phyloP scores from a whole-genome alignment of 768 basidiomycete species.

The Macrolepiota albuminosa region DNA sequence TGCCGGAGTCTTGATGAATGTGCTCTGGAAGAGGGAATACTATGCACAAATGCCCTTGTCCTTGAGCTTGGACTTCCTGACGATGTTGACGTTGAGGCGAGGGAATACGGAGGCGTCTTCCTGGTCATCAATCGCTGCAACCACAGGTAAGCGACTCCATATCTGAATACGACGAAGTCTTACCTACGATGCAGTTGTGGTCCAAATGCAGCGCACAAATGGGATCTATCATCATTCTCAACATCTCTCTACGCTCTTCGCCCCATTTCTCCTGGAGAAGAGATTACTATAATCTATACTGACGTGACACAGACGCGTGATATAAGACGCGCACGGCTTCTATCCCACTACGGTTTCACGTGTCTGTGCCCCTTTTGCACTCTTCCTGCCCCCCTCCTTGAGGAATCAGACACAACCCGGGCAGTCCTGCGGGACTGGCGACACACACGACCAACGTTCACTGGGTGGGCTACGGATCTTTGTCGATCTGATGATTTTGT shows the following conservation, averaged over 20 bases:
- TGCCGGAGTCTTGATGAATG: constrained; percentile 25
- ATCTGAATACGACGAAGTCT: not conserved
- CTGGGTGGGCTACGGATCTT: constrained; percentile 38
- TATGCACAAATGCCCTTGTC: constrained; percentile 36
- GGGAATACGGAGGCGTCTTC: constrained; percentile 39
- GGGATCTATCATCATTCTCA: constrained; percentile 34
- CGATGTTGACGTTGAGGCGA: constrained; percentile 15
- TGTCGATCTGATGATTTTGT: constrained; percentile 35
- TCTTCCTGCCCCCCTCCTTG: constrained; percentile 12
- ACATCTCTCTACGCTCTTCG: constrained; percentile 37
- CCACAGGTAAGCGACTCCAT: constrained; percentile 29
- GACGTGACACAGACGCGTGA: constrained; percentile 32
- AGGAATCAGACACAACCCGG: constrained; percentile 10
- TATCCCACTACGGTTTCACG: constrained; percentile 34
- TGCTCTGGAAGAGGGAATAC: constrained; percentile 34
- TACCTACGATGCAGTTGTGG: constrained; percentile 29
- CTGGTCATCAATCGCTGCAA: constrained; percentile 38
- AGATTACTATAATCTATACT: constrained; percentile 42
- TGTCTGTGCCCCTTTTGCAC: constrained; percentile 37
- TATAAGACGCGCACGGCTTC: constrained; percentile 28
- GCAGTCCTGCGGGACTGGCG: constrained; percentile 12
- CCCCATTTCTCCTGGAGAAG: constrained; percentile 32
- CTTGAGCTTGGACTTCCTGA: constrained; percentile 28
- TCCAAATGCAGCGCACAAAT: constrained; percentile 39
- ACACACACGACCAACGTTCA: constrained; percentile 20